Evolutionary conservation across 352 stramenopile genomes (phyloP).

Genomic region (Pythium insidiosum): DNA sequence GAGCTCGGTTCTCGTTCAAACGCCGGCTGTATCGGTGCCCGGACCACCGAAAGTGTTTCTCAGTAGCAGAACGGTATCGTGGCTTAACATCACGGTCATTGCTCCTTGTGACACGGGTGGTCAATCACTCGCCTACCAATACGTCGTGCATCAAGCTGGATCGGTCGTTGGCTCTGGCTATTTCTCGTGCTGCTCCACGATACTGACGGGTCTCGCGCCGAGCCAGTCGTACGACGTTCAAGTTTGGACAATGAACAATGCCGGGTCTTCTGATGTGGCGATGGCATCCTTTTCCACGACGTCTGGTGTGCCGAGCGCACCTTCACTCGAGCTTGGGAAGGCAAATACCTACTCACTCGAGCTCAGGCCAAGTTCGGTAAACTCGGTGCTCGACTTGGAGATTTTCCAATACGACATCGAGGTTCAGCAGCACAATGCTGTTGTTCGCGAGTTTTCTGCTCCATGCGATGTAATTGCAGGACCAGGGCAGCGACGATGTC

Average conservation of each 20-base stretch:
- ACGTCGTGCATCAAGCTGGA: conserved; percentile 10
- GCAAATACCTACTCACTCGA: conserved; percentile 35
- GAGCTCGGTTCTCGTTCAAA: conserved; percentile 17
- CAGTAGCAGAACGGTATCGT: conserved; percentile 8
- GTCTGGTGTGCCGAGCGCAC: conserved; percentile 18
- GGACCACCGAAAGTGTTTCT: conserved; percentile 17
- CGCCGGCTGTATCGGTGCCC: conserved; percentile 19
- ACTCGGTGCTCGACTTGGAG: conserved; percentile 22
- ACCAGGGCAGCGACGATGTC: conserved; percentile 6
- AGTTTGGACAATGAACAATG: conserved; percentile 22
- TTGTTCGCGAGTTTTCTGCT: conserved; percentile 1
- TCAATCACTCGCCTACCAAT: conserved; percentile 23
- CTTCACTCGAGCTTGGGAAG: conserved; percentile 12
- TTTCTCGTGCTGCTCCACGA: conserved; percentile 38
- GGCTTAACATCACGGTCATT: conserved; percentile 27
- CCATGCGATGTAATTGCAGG: conserved; percentile 4
- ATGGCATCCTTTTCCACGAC: conserved; percentile 20
- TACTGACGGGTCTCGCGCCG: conserved; percentile 16
- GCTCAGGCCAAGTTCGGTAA: conserved; percentile 8
- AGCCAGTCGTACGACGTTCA: conserved; percentile 22
- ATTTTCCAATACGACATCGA: conserved; percentile 25
- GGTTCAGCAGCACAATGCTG: not conserved
- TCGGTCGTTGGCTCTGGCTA: conserved; percentile 9
- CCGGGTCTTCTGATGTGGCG: conserved; percentile 9
- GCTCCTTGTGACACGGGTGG: conserved; percentile 35